A percentile compares a stretch with the other conserved stretches of the same genome.
phyloP scores from a whole-genome alignment of 2,329 filamentous ascomycete species.

The Orbilia ellipsospora region DNA sequence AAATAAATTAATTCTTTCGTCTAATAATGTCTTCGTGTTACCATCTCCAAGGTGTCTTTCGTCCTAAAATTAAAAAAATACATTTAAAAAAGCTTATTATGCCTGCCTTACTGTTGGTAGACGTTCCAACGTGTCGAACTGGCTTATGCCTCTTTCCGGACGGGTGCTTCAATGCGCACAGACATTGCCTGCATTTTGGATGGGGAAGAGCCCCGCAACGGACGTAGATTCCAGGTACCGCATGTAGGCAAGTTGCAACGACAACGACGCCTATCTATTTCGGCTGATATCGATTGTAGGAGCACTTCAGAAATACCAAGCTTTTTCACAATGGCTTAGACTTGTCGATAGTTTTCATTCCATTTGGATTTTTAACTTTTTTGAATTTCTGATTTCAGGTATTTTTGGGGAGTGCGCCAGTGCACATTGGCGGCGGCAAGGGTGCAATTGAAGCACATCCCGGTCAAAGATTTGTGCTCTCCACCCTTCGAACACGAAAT shows the following conservation, averaged over 20 bases:
- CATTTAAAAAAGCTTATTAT: slow-evolving; percentile 41
- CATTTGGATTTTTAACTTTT: slow-evolving; percentile 8
- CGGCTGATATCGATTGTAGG: neutral
- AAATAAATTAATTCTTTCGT: neutral
- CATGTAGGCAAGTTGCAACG: slow-evolving; percentile 9
- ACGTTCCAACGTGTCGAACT: slow-evolving; percentile 17
- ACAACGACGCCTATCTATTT: neutral
- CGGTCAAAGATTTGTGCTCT: slow-evolving; percentile 35
- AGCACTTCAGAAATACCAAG: slow-evolving; percentile 3
- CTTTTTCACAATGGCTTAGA: slow-evolving; percentile 1
- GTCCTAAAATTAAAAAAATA: neutral
- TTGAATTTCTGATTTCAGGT: neutral
- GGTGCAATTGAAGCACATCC: slow-evolving; percentile 20
- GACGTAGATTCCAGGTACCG: slow-evolving; percentile 36
- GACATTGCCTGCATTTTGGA: slow-evolving; percentile 40
- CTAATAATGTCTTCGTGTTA: slow-evolving; percentile 26
- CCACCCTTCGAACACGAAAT: slow-evolving; percentile 27
- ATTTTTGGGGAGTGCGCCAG: slow-evolving; percentile 15
- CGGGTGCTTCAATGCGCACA: slow-evolving; percentile 40
- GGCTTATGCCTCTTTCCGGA: slow-evolving; percentile 43
- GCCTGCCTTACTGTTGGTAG: neutral
- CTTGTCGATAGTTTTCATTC: too few relatives aligned
- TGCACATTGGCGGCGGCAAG: slow-evolving; percentile 17
- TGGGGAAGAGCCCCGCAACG: slow-evolving; percentile 35
- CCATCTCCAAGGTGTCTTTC: neutral